Base-by-base conservation (phyloP, 1,139 yeast genomes). In the Yamadazyma diddensiae region DNA sequence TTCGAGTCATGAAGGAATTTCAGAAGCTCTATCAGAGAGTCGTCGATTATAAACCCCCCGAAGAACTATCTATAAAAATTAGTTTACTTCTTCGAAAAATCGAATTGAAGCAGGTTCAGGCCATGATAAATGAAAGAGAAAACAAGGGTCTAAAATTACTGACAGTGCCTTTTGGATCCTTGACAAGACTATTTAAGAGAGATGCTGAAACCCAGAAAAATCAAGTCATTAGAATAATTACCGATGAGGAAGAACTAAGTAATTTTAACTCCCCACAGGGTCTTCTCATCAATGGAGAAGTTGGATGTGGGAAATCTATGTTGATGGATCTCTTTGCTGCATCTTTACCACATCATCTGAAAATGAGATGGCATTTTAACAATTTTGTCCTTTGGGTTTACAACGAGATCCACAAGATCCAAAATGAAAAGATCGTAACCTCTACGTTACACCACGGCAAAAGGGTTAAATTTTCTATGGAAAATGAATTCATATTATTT, bases 241-340 rank as follows among this genome's bases (percentile, higher is more conserved):
- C 77, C 1, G 83, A 79, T 47, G 85, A 79, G 45, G 87, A 82
- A 38, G 84, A 79, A 42, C 51, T 80, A 27, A 49, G 56, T n/a
- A 67, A 72, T 35, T 66, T 77, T 39, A 61, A 71, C 2, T 64
- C 82, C 0, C 88, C 88, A 0, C 80, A 73, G 37, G 88, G 90
- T 0, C 55, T 82, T 4, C 49, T 82, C 30, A 55, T 82, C 5
- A 79, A 81, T 49, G 90, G 90, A 2, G 87, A 79, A 41, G 88
- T 82, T 3, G 88, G 88, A 0, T 78, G 84, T 48, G 90, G 90
- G 2, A 82, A 82, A 47, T 77, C 86, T 2, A 76, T 82, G 82
- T 53, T 82, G 30, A 75, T 81, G 77, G 88, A 81, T 45, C 71
- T 82, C 15, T 81, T 82, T 59, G 87, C 87, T 1, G 64, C 67